Conservation (phyloP, 2,329 filamentous ascomycete species). For the Spiromastix sp. region DNA sequence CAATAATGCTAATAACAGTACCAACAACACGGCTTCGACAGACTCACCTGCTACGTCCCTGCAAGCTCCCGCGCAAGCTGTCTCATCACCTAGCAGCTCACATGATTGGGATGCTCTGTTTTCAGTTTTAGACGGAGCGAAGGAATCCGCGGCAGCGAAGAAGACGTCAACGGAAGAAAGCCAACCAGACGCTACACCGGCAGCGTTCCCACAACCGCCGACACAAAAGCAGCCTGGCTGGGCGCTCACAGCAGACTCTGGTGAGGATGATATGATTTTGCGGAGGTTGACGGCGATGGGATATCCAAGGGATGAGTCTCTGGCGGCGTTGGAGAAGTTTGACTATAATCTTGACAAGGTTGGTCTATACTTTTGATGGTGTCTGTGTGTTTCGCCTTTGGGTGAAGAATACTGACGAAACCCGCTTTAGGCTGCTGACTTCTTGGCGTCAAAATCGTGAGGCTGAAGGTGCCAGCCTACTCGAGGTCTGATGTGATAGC, state of each 20-base stretch:
- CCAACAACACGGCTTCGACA: too few species aligned
- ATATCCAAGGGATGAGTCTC: conserved; percentile 61
- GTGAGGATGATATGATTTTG: conserved; percentile 83
- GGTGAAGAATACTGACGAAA: too few species aligned
- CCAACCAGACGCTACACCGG: neutral
- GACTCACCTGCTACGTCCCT: conserved; percentile 39
- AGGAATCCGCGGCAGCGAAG: conserved; percentile 15
- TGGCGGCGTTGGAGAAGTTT: conserved; percentile 80
- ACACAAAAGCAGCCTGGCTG: conserved; percentile 43
- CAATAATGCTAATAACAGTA: conserved; percentile 15
- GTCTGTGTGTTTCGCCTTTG: conserved; percentile 2
- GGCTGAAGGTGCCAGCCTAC: too few species aligned
- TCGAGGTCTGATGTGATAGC: too few species aligned
- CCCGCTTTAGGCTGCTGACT: conserved; percentile 33
- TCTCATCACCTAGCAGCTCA: neutral
- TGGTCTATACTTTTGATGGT: conserved; percentile 25
- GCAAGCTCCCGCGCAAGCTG: conserved; percentile 19
- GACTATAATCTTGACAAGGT: conserved; percentile 96
- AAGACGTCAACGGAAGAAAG: conserved; percentile 9
- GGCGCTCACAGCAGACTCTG: conserved; percentile 61
- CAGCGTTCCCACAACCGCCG: conserved; percentile 14
- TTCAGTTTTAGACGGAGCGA: conserved; percentile 58
- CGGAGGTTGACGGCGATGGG: conserved; percentile 88
- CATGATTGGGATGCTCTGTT: conserved; percentile 97
- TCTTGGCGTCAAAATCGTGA: conserved; percentile 32